These are phyloP conservation scores for Gypsophila paniculata DNA, from an alignment of 179 eudicot species.

Conservation along the genomic window DNA sequence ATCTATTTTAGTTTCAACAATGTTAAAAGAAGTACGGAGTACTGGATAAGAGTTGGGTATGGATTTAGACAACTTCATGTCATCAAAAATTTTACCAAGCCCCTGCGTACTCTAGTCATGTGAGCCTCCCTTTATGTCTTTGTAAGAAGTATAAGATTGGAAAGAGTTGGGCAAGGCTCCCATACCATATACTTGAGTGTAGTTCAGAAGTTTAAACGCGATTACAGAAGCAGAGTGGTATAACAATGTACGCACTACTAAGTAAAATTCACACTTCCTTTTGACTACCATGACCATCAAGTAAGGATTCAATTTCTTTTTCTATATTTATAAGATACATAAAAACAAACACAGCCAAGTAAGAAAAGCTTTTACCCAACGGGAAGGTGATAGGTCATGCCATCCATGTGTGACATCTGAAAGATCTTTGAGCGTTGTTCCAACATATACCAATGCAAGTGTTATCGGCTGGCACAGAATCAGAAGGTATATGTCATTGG, in stretches of 20 bases:
- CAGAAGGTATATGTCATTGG: constrained; percentile 21
- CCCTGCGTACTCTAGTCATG: neutral
- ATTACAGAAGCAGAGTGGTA: neutral
- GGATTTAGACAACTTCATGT: no score
- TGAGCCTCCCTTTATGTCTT: neutral
- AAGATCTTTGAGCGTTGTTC: constrained; percentile 89
- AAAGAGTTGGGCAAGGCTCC: neutral
- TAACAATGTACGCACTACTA: neutral
- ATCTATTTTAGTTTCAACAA: no score
- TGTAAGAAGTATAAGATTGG: neutral
- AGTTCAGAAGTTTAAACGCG: neutral
- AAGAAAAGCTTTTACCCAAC: constrained; percentile 57
- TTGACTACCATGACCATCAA: neutral
- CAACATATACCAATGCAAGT: constrained; percentile 75
- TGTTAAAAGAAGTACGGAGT: no score
- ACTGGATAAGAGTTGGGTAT: no score
- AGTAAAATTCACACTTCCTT: neutral
- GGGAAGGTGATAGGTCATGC: constrained; percentile 62
- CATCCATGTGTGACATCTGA: constrained; percentile 91
- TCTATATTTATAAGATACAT: neutral
- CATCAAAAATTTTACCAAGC: no score
- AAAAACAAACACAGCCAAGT: neutral
- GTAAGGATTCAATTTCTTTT: neutral
- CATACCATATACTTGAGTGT: neutral
- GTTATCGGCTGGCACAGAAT: constrained; percentile 73